Percentiles rank a stretch among this genome's conserved stretches.
phyloP scores from a whole-genome alignment of 2,329 filamentous ascomycete genomes.

The Pseudodiploospora longispora region DNA sequence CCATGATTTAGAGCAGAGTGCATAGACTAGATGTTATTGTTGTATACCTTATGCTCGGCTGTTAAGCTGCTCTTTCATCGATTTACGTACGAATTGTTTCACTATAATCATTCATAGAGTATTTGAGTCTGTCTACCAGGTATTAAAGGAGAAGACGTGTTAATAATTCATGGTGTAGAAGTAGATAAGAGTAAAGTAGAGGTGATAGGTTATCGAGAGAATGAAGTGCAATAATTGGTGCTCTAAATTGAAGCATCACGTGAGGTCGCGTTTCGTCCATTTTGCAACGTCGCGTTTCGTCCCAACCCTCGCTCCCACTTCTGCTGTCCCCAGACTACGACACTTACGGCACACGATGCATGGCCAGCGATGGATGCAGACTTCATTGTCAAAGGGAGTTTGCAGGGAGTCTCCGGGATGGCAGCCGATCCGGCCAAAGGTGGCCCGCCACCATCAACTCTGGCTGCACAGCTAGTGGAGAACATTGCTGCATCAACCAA shows the following conservation, averaged over 20 bases:
- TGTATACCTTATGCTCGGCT: too few relatives aligned
- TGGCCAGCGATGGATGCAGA: constrained; percentile 20
- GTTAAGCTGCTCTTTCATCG: too few relatives aligned
- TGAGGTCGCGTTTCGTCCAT: constrained; percentile 13
- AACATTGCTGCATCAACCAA: constrained; percentile 61
- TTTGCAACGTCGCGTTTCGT: not conserved
- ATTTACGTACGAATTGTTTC: too few relatives aligned
- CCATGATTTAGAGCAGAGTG: too few relatives aligned
- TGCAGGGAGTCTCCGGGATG: constrained; percentile 9
- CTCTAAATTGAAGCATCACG: constrained; percentile 6
- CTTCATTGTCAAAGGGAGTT: constrained; percentile 12
- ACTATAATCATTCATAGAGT: too few relatives aligned
- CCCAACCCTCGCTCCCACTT: constrained; percentile 10
- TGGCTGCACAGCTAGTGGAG: constrained; percentile 80
- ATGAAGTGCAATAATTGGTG: too few relatives aligned
- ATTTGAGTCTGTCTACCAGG: too few relatives aligned
- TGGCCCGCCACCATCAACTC: constrained; percentile 61
- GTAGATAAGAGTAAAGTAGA: too few relatives aligned
- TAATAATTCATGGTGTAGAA: too few relatives aligned
- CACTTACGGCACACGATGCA: constrained; percentile 15
- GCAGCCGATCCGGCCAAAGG: constrained; percentile 12
- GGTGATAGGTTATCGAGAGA: too few relatives aligned
- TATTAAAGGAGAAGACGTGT: too few relatives aligned
- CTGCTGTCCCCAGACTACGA: not conserved
- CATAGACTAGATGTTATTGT: too few relatives aligned